Percentiles rank a stretch among this genome's conserved stretches.
Evolutionary conservation across 345 rosid genomes (phyloP).

Genomic region (Bretschneidera sinensis): DNA sequence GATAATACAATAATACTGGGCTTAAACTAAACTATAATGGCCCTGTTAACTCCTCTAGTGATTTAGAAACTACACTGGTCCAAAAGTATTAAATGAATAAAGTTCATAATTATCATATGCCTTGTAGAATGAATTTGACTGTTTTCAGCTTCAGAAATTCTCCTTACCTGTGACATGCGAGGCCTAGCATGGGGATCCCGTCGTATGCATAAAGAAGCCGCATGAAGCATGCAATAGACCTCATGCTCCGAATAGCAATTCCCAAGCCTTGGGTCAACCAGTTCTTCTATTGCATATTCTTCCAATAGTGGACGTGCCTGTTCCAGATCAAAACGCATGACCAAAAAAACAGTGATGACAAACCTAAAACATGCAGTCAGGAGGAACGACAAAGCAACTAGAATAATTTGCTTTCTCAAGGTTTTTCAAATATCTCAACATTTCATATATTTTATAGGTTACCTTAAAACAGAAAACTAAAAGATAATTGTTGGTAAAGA

Average conservation of each 20-base stretch:
- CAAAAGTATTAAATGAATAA: too few species aligned
- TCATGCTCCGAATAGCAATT: slow-evolving; percentile 63
- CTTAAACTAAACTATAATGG: too few species aligned
- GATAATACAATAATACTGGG: too few species aligned
- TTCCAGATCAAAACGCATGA: slow-evolving; percentile 10
- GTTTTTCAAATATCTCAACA: neutral
- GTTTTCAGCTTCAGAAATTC: slow-evolving; percentile 3
- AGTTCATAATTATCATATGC: neutral
- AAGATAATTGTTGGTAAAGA: too few species aligned
- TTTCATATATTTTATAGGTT: neutral
- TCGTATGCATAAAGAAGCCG: slow-evolving; percentile 83
- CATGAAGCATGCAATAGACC: slow-evolving; percentile 92
- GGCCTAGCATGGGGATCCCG: slow-evolving; percentile 91
- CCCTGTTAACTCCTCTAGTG: neutral
- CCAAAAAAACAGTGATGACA: neutral
- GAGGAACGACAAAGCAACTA: too few species aligned
- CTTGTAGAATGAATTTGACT: neutral
- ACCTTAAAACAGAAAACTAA: neutral
- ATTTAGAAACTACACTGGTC: neutral
- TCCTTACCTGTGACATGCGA: slow-evolving; percentile 91
- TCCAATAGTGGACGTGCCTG: slow-evolving; percentile 95
- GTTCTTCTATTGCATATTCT: slow-evolving; percentile 78
- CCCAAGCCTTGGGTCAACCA: slow-evolving; percentile 69
- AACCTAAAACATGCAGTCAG: too few species aligned
- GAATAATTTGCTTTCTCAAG: too few species aligned